phyloP scores from a whole-genome alignment of 306 rosid species.

The Rosa chinensis region DNA sequence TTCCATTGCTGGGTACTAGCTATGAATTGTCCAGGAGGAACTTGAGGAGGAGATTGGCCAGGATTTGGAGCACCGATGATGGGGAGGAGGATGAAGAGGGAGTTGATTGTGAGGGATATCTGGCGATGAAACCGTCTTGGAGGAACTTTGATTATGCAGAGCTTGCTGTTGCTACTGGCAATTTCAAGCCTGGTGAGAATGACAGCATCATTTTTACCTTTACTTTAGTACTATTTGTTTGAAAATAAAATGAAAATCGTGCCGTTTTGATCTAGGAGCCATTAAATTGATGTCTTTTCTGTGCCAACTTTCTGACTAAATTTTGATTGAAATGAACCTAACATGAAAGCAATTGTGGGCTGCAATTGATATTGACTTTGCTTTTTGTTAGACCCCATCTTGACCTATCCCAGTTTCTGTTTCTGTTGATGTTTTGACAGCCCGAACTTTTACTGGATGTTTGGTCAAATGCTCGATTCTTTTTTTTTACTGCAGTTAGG shows the following conservation, averaged over 20 bases:
- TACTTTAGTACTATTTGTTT: background rate
- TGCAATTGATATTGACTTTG: background rate
- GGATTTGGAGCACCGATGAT: constrained; percentile 67
- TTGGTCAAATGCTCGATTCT: no score
- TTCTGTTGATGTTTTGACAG: background rate
- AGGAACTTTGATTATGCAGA: constrained; percentile 68
- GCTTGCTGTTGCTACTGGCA: constrained; percentile 63
- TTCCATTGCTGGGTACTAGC: constrained; percentile 49
- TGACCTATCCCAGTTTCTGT: background rate
- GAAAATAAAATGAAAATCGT: background rate
- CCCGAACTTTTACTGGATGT: background rate
- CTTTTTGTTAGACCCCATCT: background rate
- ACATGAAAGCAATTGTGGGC: constrained; percentile 15
- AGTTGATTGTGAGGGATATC: constrained; percentile 34
- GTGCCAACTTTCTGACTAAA: constrained; percentile 31
- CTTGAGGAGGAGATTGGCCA: constrained; percentile 52
- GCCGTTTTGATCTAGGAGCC: background rate
- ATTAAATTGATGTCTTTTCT: background rate
- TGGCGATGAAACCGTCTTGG: constrained; percentile 70
- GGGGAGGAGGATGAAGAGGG: constrained; percentile 2
- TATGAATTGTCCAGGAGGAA: constrained; percentile 49
- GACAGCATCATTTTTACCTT: background rate
- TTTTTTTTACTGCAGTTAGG: background rate
- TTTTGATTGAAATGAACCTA: constrained; percentile 18
- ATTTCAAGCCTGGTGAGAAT: constrained; percentile 60